Percentiles rank a stretch among this genome's conserved stretches.
Evolutionary conservation across 257 asterid species (phyloP).

Genomic region (Oldenlandia corymbosa): DNA sequence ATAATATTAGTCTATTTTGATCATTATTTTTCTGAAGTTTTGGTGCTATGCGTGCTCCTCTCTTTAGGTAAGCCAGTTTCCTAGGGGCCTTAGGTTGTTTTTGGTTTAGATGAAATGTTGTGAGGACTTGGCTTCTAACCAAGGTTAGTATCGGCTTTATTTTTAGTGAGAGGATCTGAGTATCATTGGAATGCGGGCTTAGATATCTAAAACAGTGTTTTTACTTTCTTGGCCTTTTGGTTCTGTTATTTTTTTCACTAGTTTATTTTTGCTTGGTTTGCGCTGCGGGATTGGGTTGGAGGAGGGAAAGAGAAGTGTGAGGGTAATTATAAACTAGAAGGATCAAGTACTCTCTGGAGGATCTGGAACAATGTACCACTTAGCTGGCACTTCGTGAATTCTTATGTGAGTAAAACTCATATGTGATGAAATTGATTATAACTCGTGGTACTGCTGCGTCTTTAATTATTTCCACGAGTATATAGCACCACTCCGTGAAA

Average conservation of each 20-base stretch:
- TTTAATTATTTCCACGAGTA: background rate
- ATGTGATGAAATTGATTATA: conserved; percentile 1
- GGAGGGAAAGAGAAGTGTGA: background rate
- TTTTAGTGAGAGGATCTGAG: background rate
- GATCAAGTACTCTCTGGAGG: background rate
- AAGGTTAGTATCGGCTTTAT: background rate
- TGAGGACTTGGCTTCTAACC: background rate
- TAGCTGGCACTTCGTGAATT: background rate
- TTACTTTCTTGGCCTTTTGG: too few relatives aligned
- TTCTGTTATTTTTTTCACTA: too few relatives aligned
- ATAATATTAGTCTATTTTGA: background rate
- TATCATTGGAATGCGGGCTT: background rate
- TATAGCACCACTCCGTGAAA: background rate
- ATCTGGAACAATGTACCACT: background rate
- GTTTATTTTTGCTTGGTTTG: background rate
- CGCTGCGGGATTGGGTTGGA: background rate
- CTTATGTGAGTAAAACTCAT: background rate
- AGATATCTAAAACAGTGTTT: background rate
- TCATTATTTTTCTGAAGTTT: conserved; percentile 1
- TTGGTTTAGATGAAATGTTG: background rate
- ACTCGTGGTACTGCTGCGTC: background rate
- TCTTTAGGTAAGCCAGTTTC: background rate
- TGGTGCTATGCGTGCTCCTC: background rate
- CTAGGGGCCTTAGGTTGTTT: background rate
- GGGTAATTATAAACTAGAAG: background rate